phyloP scores from a whole-genome alignment of 176 grass and related monocot species.

The Raddia guianensis region DNA sequence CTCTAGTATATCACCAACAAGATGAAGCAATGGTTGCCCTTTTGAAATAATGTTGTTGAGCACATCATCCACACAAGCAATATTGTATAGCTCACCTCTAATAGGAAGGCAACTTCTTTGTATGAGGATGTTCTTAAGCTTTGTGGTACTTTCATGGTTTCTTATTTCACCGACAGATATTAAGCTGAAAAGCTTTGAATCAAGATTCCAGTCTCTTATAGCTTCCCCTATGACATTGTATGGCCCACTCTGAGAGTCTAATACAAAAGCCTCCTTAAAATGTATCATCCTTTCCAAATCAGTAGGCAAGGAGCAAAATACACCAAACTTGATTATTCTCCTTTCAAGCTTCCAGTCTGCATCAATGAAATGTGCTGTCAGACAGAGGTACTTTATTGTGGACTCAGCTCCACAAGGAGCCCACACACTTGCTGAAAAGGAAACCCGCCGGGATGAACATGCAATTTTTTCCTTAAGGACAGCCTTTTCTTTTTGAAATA shows the following conservation, averaged over 20 bases:
- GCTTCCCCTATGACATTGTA: constrained; percentile 56
- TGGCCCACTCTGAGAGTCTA: constrained; percentile 43
- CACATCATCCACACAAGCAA: constrained; percentile 50
- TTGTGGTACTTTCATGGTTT: constrained; percentile 17
- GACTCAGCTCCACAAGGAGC: constrained; percentile 42
- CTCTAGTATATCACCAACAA: constrained; percentile 43
- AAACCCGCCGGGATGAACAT: constrained; percentile 42
- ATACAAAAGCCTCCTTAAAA: constrained; percentile 43
- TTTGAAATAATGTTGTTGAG: constrained; percentile 45
- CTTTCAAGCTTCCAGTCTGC: constrained; percentile 57
- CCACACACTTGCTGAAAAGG: constrained; percentile 56
- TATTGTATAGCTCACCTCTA: constrained; percentile 51
- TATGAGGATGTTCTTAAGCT: constrained; percentile 46
- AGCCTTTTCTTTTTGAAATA: constrained; percentile 61
- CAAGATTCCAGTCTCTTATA: constrained; percentile 67
- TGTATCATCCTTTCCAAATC: constrained; percentile 55
- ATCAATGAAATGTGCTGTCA: constrained; percentile 52
- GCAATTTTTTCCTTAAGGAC: constrained; percentile 59
- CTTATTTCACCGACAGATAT: constrained; percentile 45
- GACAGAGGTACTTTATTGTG: constrained; percentile 52
- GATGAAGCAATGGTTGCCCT: constrained; percentile 42
- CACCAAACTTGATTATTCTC: constrained; percentile 60
- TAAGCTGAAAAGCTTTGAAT: constrained; percentile 49
- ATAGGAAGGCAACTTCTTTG: constrained; percentile 44
- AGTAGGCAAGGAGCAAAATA: constrained; percentile 44